Evolutionary conservation across 2,329 filamentous ascomycete genomes (phyloP), one percentile per base, ranked within the genome.

Genomic region (Colletotrichum ledebouriae): DNA sequence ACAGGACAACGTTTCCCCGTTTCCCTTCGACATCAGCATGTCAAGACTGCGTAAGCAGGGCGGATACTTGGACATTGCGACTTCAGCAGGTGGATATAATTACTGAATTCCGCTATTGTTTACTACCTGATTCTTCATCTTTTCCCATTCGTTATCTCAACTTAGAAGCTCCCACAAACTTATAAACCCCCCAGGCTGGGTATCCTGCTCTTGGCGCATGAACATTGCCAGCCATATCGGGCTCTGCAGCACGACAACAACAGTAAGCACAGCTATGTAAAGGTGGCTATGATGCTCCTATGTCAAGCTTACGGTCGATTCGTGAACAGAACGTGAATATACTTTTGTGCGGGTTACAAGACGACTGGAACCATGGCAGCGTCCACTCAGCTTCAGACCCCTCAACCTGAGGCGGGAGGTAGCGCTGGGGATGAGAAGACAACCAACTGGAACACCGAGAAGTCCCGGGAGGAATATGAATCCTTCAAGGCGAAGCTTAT

Each of bases 401-500:
- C 67, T 20, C 22, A 61, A 37, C 60, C 69, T 9, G 61, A 70
- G 50, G 53, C 57, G 65, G 67, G 60, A 25, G 63, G 50, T 22
- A 61, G 59, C 41, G 63, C 63, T 10, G 46, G 69, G 4, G 75
- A 76, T 70, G 75, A 76, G 46, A 74, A 76, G 52, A 75, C 65
- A 12, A 58, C 65, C 9, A 62, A 60, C 58, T 76, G 75, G 72
- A 75, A 76, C 59, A 75, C 76, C 13, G 79, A 78, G 71, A 80
- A 82, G 73, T 76, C 76, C 60, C 80, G 75, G 52, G 84, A 86
- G 7, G 85, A 87, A 50, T 76, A 75, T 44, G 81, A 85, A 4
- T 60, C 70, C 4, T 73, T 76, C 10, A 81, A 78, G 49, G 64
- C 76, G 2, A 80, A 74, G 20, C 78, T 87, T 0, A 65, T 76